phyloP scores from a whole-genome alignment of 2,329 filamentous ascomycete species.

The Whalleya microplaca region DNA sequence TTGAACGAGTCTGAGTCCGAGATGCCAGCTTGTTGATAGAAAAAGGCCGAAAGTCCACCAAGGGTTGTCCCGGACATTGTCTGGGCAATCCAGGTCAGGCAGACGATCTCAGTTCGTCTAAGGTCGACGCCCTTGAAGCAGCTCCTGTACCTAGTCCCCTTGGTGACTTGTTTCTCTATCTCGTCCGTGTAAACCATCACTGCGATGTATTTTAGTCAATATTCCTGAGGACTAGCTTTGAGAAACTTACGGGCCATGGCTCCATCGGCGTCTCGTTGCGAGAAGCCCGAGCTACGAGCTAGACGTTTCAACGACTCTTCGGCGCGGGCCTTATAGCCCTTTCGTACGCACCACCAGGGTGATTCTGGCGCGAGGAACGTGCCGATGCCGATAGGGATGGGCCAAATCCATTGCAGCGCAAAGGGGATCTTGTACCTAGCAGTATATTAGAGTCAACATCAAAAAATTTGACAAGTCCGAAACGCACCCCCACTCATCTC shows the following conservation, averaged over 20 bases:
- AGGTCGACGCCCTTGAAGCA: constrained; percentile 47
- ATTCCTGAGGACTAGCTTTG: background rate
- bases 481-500: constrained; percentile 36
- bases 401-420: constrained; percentile 37
- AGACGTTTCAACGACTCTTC: constrained; percentile 32
- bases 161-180: constrained; percentile 41
- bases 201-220: constrained; percentile 11
- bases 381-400: constrained; percentile 34
- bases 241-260: constrained; percentile 32
- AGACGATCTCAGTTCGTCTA: constrained; percentile 42
- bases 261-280: constrained; percentile 35
- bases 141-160: constrained; percentile 43
- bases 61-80: constrained; percentile 37
- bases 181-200: constrained; percentile 49
- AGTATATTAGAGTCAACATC: background rate
- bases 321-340: constrained; percentile 27
- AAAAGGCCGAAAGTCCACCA: constrained; percentile 41
- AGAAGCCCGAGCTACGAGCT: constrained; percentile 35
- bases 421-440: constrained; percentile 37
- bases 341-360: constrained; percentile 36
- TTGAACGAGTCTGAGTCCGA: constrained; percentile 37
- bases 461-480: background rate
- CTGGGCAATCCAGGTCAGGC: constrained; percentile 39
- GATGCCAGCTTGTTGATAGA: constrained; percentile 43
- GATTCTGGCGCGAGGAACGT: constrained; percentile 36